phyloP scores from a whole-genome alignment of 73 alveolate species.

The Symbiodinium pilosum region DNA sequence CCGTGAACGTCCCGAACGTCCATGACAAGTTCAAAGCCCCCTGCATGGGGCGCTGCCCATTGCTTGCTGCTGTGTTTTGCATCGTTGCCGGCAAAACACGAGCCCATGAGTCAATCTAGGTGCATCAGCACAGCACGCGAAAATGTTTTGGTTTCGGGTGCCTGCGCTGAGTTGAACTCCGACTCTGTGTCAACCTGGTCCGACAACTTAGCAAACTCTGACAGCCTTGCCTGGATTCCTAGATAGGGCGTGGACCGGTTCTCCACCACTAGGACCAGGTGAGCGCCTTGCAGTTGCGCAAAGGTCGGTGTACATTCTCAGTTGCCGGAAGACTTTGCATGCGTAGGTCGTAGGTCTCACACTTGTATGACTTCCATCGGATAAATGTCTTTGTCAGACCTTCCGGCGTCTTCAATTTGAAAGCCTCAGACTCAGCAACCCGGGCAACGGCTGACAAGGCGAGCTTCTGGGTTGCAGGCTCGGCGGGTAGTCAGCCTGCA shows the following conservation, averaged over 20 bases:
- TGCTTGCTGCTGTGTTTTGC: too few relatives aligned
- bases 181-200: not conserved
- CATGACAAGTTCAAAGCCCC: too few relatives aligned
- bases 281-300: slow-evolving; percentile 1
- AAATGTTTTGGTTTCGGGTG: not conserved
- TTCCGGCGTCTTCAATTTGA: not conserved
- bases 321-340: not conserved
- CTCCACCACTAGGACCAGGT: not conserved
- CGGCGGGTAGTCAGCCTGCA: not conserved
- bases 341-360: not conserved
- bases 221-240: not conserved
- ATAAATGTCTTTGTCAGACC: not conserved
- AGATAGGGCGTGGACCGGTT: not conserved
- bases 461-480: not conserved
- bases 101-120: too few relatives aligned
- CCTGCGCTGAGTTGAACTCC: slow-evolving; percentile 15
- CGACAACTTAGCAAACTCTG: not conserved
- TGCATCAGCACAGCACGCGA: too few relatives aligned
- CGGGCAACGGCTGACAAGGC: too few relatives aligned
- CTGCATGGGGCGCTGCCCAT: too few relatives aligned
- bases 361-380: not conserved
- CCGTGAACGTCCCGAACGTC: too few relatives aligned
- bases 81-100: too few relatives aligned
- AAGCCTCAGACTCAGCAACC: not conserved
- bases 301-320: too few relatives aligned